Evolutionary conservation across 306 rosid species (phyloP).

Genomic region (Cyamopsis tetragonoloba): DNA sequence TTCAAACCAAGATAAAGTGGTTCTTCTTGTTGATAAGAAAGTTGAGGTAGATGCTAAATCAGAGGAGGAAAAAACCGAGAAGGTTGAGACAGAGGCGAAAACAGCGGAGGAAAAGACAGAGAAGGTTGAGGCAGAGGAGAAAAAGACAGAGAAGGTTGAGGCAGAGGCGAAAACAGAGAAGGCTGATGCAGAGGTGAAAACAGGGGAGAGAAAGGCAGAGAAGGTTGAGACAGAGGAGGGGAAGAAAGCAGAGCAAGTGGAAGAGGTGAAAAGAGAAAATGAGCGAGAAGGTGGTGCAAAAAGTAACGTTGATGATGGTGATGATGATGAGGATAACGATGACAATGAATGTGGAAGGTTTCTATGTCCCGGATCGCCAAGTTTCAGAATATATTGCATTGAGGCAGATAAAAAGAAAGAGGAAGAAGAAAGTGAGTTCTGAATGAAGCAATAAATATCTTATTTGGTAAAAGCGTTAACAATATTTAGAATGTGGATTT

Average conservation of each 20-base stretch:
- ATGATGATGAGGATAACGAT: constrained; percentile 2
- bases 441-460: not conserved
- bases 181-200: not conserved
- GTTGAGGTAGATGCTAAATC: constrained; percentile 1
- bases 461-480: not conserved
- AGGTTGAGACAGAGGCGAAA: too few species aligned
- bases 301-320: not conserved
- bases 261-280: not conserved
- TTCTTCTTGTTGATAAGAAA: not conserved
- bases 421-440: constrained; percentile 26
- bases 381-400: constrained; percentile 70
- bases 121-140: not conserved
- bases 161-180: constrained; percentile 11
- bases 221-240: not conserved
- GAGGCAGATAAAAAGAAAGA: constrained; percentile 19
- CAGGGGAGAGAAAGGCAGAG: not conserved
- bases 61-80: too few species aligned
- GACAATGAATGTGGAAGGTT: not conserved
- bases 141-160: not conserved
- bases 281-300: not conserved
- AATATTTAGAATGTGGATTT: not conserved
- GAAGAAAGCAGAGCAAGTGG: not conserved
- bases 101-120: not conserved
- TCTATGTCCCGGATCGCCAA: constrained; percentile 59
- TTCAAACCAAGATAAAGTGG: not conserved